A percentile compares a stretch with the other conserved stretches of the same genome.
phyloP scores from a whole-genome alignment of 1,139 yeast species.

The Candida dubliniensis region DNA sequence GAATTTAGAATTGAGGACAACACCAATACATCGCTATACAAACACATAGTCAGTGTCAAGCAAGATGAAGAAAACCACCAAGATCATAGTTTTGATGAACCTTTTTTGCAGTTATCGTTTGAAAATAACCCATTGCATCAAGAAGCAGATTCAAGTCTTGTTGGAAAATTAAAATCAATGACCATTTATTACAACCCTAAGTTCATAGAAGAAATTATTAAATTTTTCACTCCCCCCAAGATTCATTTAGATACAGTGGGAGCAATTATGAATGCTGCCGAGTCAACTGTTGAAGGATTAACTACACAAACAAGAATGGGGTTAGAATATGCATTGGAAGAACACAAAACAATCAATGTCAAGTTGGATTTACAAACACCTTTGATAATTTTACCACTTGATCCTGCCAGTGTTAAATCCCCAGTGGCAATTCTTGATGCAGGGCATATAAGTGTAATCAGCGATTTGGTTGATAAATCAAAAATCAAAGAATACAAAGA shows the following conservation, averaged over 20 bases:
- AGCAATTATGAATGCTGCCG: slow-evolving; percentile 92
- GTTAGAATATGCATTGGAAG: slow-evolving; percentile 87
- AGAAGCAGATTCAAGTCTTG: slow-evolving; percentile 74
- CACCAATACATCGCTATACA: slow-evolving; percentile 68
- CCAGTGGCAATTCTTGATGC: slow-evolving; percentile 95
- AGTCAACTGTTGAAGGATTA: slow-evolving; percentile 88
- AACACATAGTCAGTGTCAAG: slow-evolving; percentile 87
- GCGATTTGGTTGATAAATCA: slow-evolving; percentile 76
- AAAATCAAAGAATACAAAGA: slow-evolving; percentile 70
- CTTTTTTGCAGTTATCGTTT: slow-evolving; percentile 79
- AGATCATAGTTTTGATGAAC: slow-evolving; percentile 34
- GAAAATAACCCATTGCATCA: slow-evolving; percentile 86
- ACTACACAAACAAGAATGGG: slow-evolving; percentile 91
- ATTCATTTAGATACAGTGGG: slow-evolving; percentile 86
- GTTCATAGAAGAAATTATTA: slow-evolving; percentile 71
- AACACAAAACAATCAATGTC: slow-evolving; percentile 85
- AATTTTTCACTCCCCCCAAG: slow-evolving; percentile 84
- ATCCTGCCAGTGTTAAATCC: slow-evolving; percentile 75
- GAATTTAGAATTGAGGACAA: slow-evolving; percentile 90
- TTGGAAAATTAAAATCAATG: slow-evolving; percentile 80
- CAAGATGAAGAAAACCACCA: slow-evolving; percentile 24
- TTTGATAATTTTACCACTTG: slow-evolving; percentile 81
- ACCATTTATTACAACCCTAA: slow-evolving; percentile 83
- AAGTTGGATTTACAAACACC: slow-evolving; percentile 93
- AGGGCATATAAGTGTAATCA: slow-evolving; percentile 84